Evolutionary conservation across 768 basidiomycete genomes (phyloP).

Genomic region (Collybia mongolica): DNA sequence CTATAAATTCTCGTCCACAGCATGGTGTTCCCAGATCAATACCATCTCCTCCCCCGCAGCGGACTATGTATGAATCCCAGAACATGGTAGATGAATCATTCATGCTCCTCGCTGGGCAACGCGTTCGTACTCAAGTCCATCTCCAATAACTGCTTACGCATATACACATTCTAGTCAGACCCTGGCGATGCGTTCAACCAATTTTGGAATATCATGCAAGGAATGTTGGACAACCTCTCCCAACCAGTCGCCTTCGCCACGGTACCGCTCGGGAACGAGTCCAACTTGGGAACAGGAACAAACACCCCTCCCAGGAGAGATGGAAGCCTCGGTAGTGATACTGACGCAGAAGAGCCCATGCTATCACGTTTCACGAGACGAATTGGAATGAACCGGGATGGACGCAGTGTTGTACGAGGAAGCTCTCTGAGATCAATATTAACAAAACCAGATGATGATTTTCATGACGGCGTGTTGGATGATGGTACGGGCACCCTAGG

Average conservation of each 20-base stretch:
- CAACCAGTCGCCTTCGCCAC: slow-evolving; percentile 85
- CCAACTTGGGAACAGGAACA: slow-evolving; percentile 21
- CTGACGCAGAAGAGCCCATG: slow-evolving; percentile 66
- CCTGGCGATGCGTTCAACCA: slow-evolving; percentile 86
- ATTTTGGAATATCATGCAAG: slow-evolving; percentile 88
- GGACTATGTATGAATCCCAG: slow-evolving; percentile 51
- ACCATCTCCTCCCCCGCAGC: slow-evolving; percentile 46
- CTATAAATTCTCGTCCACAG: slow-evolving; percentile 28
- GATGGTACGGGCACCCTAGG: slow-evolving; percentile 45
- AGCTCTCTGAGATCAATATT: slow-evolving; percentile 11
- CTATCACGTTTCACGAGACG: slow-evolving; percentile 54
- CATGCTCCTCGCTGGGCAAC: slow-evolving; percentile 79
- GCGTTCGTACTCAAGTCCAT: slow-evolving; percentile 41
- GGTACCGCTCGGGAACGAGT: slow-evolving; percentile 60
- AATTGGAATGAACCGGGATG: slow-evolving; percentile 41
- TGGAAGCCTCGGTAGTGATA: slow-evolving; percentile 60
- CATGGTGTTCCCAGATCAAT: slow-evolving; percentile 34
- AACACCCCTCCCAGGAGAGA: slow-evolving; percentile 40
- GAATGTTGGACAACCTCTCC: slow-evolving; percentile 82
- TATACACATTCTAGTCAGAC: slow-evolving; percentile 51
- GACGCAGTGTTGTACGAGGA: slow-evolving; percentile 14
- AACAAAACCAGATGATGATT: slow-evolving; percentile 40
- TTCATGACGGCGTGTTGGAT: slow-evolving; percentile 64
- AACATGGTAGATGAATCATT: slow-evolving; percentile 84
- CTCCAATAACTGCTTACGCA: slow-evolving; percentile 5